phyloP scores from a whole-genome alignment of 495 filamentous ascomycete species.

The Aspergillus ellipticus region DNA sequence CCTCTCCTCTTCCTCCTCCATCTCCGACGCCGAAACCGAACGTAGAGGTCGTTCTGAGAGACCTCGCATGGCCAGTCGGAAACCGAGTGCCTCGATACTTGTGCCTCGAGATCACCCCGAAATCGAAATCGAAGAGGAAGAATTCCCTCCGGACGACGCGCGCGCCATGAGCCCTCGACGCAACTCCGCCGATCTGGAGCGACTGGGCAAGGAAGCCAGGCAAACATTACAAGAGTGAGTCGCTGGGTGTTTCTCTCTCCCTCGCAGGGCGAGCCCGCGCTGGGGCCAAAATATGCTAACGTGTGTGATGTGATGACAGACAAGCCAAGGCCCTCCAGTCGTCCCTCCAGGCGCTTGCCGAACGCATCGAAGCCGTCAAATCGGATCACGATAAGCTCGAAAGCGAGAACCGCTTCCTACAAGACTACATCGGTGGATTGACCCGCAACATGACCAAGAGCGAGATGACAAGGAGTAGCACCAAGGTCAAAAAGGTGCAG shows the following conservation, averaged over 20 bases:
- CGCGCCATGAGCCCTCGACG: conserved; percentile 91
- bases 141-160: conserved; percentile 79
- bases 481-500: conserved; percentile 43
- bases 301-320: conserved; percentile 38
- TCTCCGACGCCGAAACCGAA: conserved; percentile 46
- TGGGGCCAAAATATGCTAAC: neutral
- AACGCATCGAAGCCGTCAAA: conserved; percentile 90
- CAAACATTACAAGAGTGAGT: conserved; percentile 62
- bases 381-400: conserved; percentile 93
- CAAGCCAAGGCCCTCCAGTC: conserved; percentile 85
- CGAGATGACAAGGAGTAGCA: conserved; percentile 41
- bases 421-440: conserved; percentile 68
- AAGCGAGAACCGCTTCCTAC: conserved; percentile 88
- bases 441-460: conserved; percentile 52
- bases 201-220: conserved; percentile 75
- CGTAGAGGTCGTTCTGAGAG: conserved; percentile 45
- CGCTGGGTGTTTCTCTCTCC: neutral
- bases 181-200: conserved; percentile 83
- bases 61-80: conserved; percentile 57
- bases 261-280: neutral
- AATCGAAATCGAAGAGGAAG: conserved; percentile 63
- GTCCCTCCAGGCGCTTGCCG: conserved; percentile 80
- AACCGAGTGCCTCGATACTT: conserved; percentile 77
- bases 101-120: conserved; percentile 68
- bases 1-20: conserved; percentile 43